Evolutionary conservation across 23 red algal species (phyloP), one percentile per base, ranked within the genome.

Genomic region (Gracilaria vermiculophylla): DNA sequence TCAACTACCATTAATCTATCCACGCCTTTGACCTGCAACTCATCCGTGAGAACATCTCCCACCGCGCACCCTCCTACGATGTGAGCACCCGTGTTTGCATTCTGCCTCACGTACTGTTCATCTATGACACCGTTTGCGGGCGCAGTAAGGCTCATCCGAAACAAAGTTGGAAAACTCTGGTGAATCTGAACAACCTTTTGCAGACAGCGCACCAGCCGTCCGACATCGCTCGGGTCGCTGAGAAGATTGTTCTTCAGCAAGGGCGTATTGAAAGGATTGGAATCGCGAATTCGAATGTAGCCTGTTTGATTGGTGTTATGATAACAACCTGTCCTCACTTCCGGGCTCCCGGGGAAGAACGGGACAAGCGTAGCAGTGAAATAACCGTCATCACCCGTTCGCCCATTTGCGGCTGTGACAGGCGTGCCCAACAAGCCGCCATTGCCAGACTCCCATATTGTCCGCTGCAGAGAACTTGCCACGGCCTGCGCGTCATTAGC

Each of bases 1-100:
- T 93, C 90, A 62, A 93, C 69, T 29, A 93, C 90, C 23, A 80
- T 39, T 36, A 93, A 67, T 20, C 70, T 53, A 16, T 50, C 13
- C 3, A 93, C 54, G 0, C 90, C 90, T 45, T 93, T 93, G 23
- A 86, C 80, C 16, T 54, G 41, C 29, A 93, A 53, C 8, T 67
- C 54, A 19, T 36, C 69, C 4, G 49, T 78, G 35, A 86, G 10
- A 29, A 93, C 90, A 19, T 54, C 56, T 25, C 81, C 80, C 77
- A 93, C 90, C 1, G 52, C 36, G n/a, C 67, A 77, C 39, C 90
- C 80, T 19, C 90, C 80, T 7, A 86, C 80, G 48, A 86, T 49
- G 61, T 93, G 90, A 5, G 36, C 24, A 2, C 43, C 90, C 1
- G 43, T 70, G 56, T 67, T 65, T n/a, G 80, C 90, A 7, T 29